A percentile compares a stretch with the other conserved stretches of the same genome.
phyloP scores from a whole-genome alignment of 805 yeast genomes.

The Ogataea henricii region DNA sequence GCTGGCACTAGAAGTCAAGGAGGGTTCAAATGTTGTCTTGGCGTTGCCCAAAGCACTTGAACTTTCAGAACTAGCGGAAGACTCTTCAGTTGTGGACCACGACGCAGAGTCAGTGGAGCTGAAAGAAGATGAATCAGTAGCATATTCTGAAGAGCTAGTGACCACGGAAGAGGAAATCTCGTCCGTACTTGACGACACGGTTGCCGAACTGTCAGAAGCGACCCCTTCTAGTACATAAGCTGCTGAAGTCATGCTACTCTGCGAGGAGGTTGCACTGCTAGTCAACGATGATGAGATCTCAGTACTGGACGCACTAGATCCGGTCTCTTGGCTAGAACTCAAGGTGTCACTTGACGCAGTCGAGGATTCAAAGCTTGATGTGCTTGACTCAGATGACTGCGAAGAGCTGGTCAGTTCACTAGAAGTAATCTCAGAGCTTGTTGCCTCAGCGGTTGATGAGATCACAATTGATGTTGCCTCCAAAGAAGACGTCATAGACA shows the following conservation, averaged over 20 bases:
- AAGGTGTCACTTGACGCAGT: not conserved
- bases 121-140: too few species aligned
- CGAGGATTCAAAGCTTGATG: conserved; percentile 2
- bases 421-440: conserved; percentile 2
- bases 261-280: not conserved
- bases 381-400: conserved; percentile 1
- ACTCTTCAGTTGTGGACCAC: not conserved
- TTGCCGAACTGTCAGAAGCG: too few species aligned
- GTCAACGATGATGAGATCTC: not conserved
- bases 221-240: too few species aligned
- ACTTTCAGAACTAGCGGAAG: not conserved
- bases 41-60: conserved; percentile 1
- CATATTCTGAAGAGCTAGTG: too few species aligned
- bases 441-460: not conserved
- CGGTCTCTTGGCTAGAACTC: not conserved
- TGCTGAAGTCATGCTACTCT: not conserved
- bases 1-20: conserved; percentile 5
- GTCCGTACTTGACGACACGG: too few species aligned
- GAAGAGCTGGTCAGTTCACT: conserved; percentile 9
- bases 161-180: too few species aligned
- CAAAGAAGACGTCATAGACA: not conserved
- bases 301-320: too few species aligned
- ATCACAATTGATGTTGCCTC: not conserved
- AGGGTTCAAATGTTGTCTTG: conserved; percentile 9
- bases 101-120: too few species aligned